Percentiles rank a stretch among this genome's conserved stretches.
These are phyloP conservation scores for Cucurbita maxima DNA, from an alignment of 306 rosid genomes.

Conservation along the genomic window DNA sequence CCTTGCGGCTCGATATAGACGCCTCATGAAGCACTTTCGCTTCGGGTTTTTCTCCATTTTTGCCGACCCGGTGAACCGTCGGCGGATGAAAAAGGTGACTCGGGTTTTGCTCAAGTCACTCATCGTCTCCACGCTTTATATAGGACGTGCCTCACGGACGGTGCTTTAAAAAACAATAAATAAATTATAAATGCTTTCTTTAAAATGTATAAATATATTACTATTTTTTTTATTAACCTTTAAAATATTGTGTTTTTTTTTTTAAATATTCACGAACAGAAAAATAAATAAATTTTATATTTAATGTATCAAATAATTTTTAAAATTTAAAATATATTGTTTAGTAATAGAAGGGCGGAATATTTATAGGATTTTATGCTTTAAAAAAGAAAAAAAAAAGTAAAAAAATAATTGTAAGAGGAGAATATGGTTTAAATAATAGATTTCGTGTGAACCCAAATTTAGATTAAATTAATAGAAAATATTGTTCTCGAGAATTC, in stretches of 20 bases:
- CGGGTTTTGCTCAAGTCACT: background rate
- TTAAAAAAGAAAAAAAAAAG: background rate
- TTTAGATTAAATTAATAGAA: background rate
- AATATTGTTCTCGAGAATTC: no score
- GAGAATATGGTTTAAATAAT: background rate
- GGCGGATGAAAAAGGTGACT: background rate
- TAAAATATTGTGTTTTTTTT: no score
- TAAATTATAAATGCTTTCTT: no score
- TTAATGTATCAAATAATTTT: no score
- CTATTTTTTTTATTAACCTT: no score
- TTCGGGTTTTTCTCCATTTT: conserved; percentile 12
- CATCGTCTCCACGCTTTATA: background rate
- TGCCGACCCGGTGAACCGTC: background rate
- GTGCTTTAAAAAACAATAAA: background rate
- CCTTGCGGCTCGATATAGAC: conserved; percentile 1
- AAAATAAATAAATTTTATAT: no score
- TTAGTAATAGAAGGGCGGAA: background rate
- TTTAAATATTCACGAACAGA: no score
- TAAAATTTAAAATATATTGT: background rate
- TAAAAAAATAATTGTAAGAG: background rate
- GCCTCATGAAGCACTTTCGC: conserved; percentile 14
- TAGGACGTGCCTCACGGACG: background rate
- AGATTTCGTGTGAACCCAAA: background rate
- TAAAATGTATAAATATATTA: no score
- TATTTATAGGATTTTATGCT: background rate